phyloP scores from a whole-genome alignment of 768 basidiomycete genomes.

The Collybia sordida region DNA sequence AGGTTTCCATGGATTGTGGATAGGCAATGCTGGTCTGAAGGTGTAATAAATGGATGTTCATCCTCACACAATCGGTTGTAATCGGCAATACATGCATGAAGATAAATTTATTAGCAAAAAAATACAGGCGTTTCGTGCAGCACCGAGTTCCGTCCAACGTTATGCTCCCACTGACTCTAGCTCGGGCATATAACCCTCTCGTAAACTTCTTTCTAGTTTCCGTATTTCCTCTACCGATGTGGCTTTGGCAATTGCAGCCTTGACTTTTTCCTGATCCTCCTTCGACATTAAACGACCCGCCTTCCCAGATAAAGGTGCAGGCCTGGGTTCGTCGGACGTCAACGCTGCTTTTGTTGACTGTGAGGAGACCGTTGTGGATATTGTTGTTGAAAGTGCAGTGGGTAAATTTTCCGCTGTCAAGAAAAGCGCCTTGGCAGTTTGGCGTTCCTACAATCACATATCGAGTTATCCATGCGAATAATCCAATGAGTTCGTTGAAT shows the following conservation, averaged over 20 bases:
- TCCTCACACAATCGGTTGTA: constrained; percentile 8
- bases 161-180: constrained; percentile 79
- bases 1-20: constrained; percentile 70
- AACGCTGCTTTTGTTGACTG: constrained; percentile 59
- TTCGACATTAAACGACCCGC: constrained; percentile 89
- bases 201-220: constrained; percentile 75
- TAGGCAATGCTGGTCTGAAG: constrained; percentile 55
- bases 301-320: constrained; percentile 52
- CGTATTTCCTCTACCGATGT: constrained; percentile 89
- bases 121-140: constrained; percentile 30
- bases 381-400: constrained; percentile 76
- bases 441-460: constrained; percentile 63
- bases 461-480: constrained; percentile 15
- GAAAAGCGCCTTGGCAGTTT: constrained; percentile 72
- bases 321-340: constrained; percentile 79
- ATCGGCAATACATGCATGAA: constrained; percentile 12
- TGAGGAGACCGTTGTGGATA: constrained; percentile 72
- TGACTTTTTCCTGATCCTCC: constrained; percentile 87
- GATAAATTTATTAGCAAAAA: constrained; percentile 14
- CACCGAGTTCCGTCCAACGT: constrained; percentile 22
- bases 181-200: constrained; percentile 82
- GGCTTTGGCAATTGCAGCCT: constrained; percentile 86
- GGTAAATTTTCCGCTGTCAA: constrained; percentile 76
- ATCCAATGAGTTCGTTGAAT: constrained; percentile 22
- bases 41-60: constrained; percentile 23